Evolutionary conservation across 2,329 filamentous ascomycete species (phyloP), one percentile per base, ranked within the genome.

Genomic region (Colletotrichum sidae): DNA sequence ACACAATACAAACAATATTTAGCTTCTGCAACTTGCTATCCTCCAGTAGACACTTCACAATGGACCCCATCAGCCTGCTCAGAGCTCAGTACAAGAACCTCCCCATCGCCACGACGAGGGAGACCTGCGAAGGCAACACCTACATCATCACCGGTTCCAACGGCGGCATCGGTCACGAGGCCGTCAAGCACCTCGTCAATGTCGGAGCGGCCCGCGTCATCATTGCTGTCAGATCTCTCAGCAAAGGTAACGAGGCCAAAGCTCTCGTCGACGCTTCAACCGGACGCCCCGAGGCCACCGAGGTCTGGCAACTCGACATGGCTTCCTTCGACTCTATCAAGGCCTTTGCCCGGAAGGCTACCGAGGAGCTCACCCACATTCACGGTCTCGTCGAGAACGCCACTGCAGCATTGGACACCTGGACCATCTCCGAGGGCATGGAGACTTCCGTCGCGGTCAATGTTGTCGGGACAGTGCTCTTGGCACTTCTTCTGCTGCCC

Each of bases 381-480:
- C 78, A 83, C 65, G 73, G 72, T 8, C 13, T 80, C 25, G 70
- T 84, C 17, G 73, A 77, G 52, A 86, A 79, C 42, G 76, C 78
- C 3, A 74, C 81, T 1, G 69, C 86, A 3, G 76, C 75, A 1
- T 78, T 76, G 0, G 33, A 13, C 2, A 60, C 72, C 0, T 83
- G 75, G 54, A 52, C 69, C 1, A 33, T 73, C 0, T 73, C 73
- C 3, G 83, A 84, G 55, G 82, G 78, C 2, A 79, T 83, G 42
- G 87, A 89, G 70, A 76, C 70, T 33, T 83, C 78, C 1, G 72
- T 88, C 64, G 82, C 77, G 0, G 17, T 75, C 25, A 75, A 75
- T 8, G 65, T 74, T 3, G 45, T 74, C 1, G 65, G 68, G 0
- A 73, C 72, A 0, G 68, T 71, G 10, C 59, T 75, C 0, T 53